These are phyloP conservation scores for Citeromyces matritensis DNA, from an alignment of 805 yeast genomes.

Conservation along the genomic window DNA sequence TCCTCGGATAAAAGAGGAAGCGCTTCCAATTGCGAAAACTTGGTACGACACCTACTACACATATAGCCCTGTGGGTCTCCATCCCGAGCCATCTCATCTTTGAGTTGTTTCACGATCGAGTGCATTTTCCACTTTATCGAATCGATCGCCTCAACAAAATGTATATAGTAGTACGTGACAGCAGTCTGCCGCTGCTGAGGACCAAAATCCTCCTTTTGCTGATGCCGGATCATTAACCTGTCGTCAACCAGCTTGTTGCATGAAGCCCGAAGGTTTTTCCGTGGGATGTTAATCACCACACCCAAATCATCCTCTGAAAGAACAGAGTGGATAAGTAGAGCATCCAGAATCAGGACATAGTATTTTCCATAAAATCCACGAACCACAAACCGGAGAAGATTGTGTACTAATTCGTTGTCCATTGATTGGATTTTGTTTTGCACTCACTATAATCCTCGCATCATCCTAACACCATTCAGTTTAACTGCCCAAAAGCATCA, in stretches of 20 bases:
- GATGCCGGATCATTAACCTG: constrained; percentile 54
- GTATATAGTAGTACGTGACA: constrained; percentile 76
- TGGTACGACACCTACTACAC: constrained; percentile 74
- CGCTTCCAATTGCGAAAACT: constrained; percentile 79
- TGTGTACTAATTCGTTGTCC: constrained; percentile 5
- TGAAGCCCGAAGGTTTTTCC: constrained; percentile 73
- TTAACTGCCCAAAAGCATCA: no score
- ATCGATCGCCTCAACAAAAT: constrained; percentile 87
- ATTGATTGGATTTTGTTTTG: no score
- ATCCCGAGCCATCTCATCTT: constrained; percentile 71
- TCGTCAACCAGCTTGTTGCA: constrained; percentile 79
- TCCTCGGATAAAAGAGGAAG: constrained; percentile 70
- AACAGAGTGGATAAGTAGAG: constrained; percentile 76
- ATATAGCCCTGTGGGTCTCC: constrained; percentile 89
- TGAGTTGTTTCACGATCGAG: constrained; percentile 61
- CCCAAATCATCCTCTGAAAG: constrained; percentile 85
- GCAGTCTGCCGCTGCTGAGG: constrained; percentile 52
- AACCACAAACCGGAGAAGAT: constrained; percentile 61
- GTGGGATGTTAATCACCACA: constrained; percentile 65
- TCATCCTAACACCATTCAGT: no score
- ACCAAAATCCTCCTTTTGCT: constrained; percentile 58
- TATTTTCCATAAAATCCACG: constrained; percentile 80
- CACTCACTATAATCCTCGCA: no score
- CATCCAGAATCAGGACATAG: constrained; percentile 77
- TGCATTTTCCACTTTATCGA: constrained; percentile 95